Conservation (phyloP, 2,329 filamentous ascomycete genomes). For the Laburnicola sp. region DNA sequence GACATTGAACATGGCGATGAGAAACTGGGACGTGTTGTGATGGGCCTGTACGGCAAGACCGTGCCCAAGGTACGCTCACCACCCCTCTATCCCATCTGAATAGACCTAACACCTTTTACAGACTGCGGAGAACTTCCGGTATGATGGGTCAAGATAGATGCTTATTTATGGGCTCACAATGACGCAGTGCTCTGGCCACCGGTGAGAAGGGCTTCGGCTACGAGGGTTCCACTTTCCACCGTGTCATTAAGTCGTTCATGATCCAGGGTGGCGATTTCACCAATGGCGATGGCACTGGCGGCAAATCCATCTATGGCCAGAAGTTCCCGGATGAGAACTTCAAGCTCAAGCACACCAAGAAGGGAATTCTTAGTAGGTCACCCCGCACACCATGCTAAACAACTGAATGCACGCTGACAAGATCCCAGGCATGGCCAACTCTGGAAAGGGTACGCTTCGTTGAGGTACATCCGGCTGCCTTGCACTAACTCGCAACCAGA, state of each 20-base stretch:
- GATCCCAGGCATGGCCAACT: slow-evolving; percentile 73
- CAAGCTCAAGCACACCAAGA: slow-evolving; percentile 86
- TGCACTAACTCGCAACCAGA: slow-evolving; percentile 56
- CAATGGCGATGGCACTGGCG: slow-evolving; percentile 82
- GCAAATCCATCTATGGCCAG: slow-evolving; percentile 82
- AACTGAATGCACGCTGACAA: slow-evolving; percentile 8
- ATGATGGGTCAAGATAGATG: neutral
- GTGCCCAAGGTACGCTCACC: slow-evolving; percentile 65
- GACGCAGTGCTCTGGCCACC: slow-evolving; percentile 72
- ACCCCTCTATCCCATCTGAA: neutral
- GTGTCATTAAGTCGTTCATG: slow-evolving; percentile 89
- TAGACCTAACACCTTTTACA: slow-evolving; percentile 33
- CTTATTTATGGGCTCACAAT: slow-evolving; percentile 16
- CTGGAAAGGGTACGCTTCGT: slow-evolving; percentile 56
- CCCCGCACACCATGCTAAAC: neutral
- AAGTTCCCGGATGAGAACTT: slow-evolving; percentile 85
- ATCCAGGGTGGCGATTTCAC: slow-evolving; percentile 86
- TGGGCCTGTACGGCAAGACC: slow-evolving; percentile 86
- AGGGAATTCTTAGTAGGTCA: slow-evolving; percentile 51
- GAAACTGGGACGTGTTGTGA: slow-evolving; percentile 71
- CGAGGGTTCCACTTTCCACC: slow-evolving; percentile 81
- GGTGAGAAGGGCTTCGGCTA: slow-evolving; percentile 87
- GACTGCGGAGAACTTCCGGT: slow-evolving; percentile 69
- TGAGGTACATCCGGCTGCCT: neutral
- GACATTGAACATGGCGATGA: slow-evolving; percentile 78